Evolutionary conservation across 257 asterid genomes (phyloP).

Genomic region (Striga asiatica): DNA sequence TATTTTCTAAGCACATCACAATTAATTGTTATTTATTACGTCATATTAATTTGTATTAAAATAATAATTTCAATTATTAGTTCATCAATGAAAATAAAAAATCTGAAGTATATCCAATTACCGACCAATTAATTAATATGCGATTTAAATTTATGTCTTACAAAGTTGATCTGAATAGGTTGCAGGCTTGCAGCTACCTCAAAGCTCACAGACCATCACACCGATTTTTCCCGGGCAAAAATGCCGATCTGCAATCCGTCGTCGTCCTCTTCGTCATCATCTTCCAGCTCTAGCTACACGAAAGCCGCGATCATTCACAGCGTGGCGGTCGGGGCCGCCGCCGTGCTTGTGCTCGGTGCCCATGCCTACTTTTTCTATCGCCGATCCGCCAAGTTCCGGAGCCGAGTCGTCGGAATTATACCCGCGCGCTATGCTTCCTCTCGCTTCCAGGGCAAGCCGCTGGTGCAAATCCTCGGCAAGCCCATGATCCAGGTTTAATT

Average conservation of each 20-base stretch:
- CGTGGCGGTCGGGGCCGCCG: constrained; percentile 41
- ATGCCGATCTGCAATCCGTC: constrained; percentile 39
- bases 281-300: constrained; percentile 37
- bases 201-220: too few species aligned
- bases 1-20: too few species aligned
- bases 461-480: constrained; percentile 74
- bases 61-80: too few species aligned
- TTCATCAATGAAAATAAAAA: too few species aligned
- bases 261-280: constrained; percentile 21
- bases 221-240: background rate
- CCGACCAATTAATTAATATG: too few species aligned
- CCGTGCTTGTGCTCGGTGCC: constrained; percentile 53
- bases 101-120: too few species aligned
- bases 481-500: constrained; percentile 92
- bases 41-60: too few species aligned
- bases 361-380: constrained; percentile 40
- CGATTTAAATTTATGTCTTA: too few species aligned
- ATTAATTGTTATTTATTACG: too few species aligned
- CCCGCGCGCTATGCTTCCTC: constrained; percentile 95
- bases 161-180: too few species aligned
- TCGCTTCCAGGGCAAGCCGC: constrained; percentile 87
- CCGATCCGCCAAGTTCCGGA: constrained; percentile 50
- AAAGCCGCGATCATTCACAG: constrained; percentile 47
- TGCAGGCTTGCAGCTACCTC: too few species aligned
- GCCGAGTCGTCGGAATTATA: constrained; percentile 77